These are phyloP conservation scores for Arthrobotrys pseudoclavata DNA, from an alignment of 2,329 filamentous ascomycete genomes.

Conservation along the genomic window DNA sequence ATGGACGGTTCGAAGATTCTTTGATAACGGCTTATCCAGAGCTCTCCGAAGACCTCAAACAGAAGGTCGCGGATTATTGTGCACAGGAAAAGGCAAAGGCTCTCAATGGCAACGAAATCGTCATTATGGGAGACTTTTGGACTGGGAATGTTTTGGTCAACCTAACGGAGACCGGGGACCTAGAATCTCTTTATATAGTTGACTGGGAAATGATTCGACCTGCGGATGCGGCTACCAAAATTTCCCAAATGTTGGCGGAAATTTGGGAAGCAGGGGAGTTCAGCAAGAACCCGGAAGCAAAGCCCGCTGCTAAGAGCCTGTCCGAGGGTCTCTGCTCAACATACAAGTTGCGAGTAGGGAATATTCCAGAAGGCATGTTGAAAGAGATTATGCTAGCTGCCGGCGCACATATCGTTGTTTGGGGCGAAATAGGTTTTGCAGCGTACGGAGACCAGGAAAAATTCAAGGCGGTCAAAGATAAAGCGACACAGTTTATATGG, in stretches of 20 bases:
- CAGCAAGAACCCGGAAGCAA: conserved; percentile 33
- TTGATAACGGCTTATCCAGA: conserved; percentile 32
- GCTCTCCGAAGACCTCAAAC: conserved; percentile 28
- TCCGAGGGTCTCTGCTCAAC: conserved; percentile 32
- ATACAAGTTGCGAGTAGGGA: conserved; percentile 9
- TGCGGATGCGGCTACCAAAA: conserved; percentile 41
- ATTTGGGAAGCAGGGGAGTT: conserved; percentile 58
- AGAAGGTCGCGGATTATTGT: conserved; percentile 31
- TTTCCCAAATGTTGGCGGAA: conserved; percentile 58
- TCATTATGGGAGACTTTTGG: conserved; percentile 61
- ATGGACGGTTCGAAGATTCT: conserved; percentile 33
- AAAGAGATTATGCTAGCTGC: conserved; percentile 48
- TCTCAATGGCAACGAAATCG: conserved; percentile 24
- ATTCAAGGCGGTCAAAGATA: conserved; percentile 40
- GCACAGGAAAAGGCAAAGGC: conserved; percentile 40
- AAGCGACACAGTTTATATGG: conserved; percentile 47
- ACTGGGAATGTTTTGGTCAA: conserved; percentile 56
- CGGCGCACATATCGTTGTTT: conserved; percentile 45
- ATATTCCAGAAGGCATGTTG: conserved; percentile 25
- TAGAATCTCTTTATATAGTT: conserved; percentile 50
- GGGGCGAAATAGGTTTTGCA: conserved; percentile 40
- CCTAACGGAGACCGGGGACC: conserved; percentile 15
- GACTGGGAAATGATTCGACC: conserved; percentile 58
- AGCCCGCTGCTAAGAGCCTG: conserved; percentile 34
- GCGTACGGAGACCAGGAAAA: conserved; percentile 21